Evolutionary conservation across 371 early-diverging fungal species (phyloP).

Genomic region (Mortierella sp.): DNA sequence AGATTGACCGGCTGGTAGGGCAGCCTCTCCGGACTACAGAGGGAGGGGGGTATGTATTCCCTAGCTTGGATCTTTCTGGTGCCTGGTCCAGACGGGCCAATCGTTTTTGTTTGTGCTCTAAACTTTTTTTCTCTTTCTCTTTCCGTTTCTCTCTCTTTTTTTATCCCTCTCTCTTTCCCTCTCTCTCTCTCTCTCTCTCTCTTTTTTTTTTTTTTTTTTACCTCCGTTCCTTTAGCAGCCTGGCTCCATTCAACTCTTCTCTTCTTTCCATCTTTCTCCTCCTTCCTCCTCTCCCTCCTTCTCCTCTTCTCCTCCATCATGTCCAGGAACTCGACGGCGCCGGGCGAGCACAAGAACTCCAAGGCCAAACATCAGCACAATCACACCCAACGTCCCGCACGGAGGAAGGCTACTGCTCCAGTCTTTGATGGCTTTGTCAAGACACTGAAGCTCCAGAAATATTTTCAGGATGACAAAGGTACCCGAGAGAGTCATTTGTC

Average conservation of each 20-base stretch:
- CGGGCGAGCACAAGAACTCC: constrained; percentile 22
- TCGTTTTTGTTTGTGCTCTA: too few relatives aligned
- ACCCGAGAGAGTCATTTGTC: neutral
- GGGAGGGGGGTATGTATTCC: too few relatives aligned
- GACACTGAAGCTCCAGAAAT: constrained; percentile 13
- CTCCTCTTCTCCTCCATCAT: constrained; percentile 15
- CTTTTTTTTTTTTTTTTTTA: constrained; percentile 6
- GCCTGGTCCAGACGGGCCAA: too few relatives aligned
- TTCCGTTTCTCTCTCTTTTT: neutral
- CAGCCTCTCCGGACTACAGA: too few relatives aligned
- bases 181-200: neutral
- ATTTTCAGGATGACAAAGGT: constrained; percentile 46
- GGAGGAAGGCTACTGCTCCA: constrained; percentile 40
- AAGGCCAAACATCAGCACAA: constrained; percentile 21
- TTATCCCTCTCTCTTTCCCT: constrained; percentile 3
- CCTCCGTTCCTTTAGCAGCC: neutral
- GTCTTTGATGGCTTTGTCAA: constrained; percentile 44
- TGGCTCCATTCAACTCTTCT: neutral
- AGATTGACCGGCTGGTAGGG: too few relatives aligned
- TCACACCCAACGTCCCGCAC: neutral
- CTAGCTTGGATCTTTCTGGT: too few relatives aligned
- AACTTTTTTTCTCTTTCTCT: too few relatives aligned
- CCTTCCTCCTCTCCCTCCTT: neutral
- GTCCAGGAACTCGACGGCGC: constrained; percentile 20
- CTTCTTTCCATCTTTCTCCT: constrained; percentile 1